These are phyloP conservation scores for Termitomyces sp. DNA, from an alignment of 1,284 basidiomycete species.

Conservation along the genomic window DNA sequence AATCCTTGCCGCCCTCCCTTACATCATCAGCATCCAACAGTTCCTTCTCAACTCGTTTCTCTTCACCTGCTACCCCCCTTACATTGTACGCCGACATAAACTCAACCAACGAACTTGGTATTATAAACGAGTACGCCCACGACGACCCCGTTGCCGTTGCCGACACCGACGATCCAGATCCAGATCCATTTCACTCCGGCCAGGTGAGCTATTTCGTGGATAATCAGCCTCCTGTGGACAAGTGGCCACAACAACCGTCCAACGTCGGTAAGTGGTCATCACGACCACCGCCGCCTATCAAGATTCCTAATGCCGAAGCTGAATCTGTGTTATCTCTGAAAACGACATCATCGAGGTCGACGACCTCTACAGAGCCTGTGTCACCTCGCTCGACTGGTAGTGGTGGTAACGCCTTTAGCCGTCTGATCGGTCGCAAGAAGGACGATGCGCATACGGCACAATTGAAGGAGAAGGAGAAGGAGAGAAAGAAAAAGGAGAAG, in stretches of 20 bases:
- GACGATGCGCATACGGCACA: conserved; percentile 2
- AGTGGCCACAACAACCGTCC: conserved; percentile 18
- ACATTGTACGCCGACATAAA: conserved; percentile 10
- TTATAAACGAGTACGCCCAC: conserved; percentile 18
- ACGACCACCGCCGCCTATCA: not conserved
- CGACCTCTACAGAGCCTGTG: conserved; percentile 2
- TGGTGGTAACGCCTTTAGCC: conserved; percentile 4
- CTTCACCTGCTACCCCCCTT: conserved; percentile 16
- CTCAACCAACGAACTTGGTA: conserved; percentile 13
- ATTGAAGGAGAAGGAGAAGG: conserved; percentile 1
- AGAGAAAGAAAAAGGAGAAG: not conserved
- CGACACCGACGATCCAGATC: conserved; percentile 6
- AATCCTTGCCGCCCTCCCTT: conserved; percentile 17
- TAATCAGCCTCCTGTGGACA: conserved; percentile 9
- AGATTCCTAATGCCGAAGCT: not conserved
- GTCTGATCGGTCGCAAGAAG: conserved; percentile 15
- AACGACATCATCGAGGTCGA: not conserved
- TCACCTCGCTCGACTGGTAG: conserved; percentile 4
- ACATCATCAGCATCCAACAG: conserved; percentile 21
- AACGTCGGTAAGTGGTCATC: conserved; percentile 12
- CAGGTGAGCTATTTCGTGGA: conserved; percentile 5
- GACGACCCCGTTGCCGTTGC: not conserved
- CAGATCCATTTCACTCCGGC: conserved; percentile 5
- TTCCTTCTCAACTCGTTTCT: conserved; percentile 18
- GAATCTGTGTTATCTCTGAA: not conserved